Evolutionary conservation across 345 rosid genomes (phyloP), one percentile per base, ranked within the genome.

Genomic region (Brassica nigra): DNA sequence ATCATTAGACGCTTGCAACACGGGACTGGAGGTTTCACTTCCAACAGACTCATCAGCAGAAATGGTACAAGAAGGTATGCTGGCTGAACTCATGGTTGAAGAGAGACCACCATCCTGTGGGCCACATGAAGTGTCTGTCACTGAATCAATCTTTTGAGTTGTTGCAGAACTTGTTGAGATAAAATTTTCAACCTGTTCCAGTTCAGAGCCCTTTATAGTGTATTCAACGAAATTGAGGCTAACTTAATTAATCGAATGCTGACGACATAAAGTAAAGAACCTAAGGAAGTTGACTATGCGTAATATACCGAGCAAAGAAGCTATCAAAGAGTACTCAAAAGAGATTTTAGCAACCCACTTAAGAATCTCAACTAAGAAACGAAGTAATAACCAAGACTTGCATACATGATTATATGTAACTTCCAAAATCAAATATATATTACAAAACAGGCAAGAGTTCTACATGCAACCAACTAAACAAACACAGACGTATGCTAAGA

Each of bases 171-270:
- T 76, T 62, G 31, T n/a, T 58, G 86, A 55, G 74, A 74, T 74
- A 31, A 78, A 85, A 81, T 71, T 86, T 85, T 83, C 87, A 62
- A 29, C 85, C 74, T 64, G 85, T 76, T 76, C 78, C 81, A 75
- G 44, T 66, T 81, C 73, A 73, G 85, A 81, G 61, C 57, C 57
- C 18, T 52, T 52, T 52, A 52, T 5, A n/a, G 20, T 14, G 52
- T 42, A 42, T 42, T 42, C 11, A 42, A 42, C 52, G 52, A 42
- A 11, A 42, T 42, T 42, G 52, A 42, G n/a, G n/a, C 49, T 42
- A 11, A 49, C 16, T 52, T 62, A 62, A 64, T 11, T 34, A 62
- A 59, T 61, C 36, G 8, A 8, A 59, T 6, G 3, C 55, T 8
- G 73, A 29, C 2, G 33, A 31, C 55, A 73, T 73, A 73, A 37